Evolutionary conservation across 140 eudicot genomes (phyloP).

Genomic region (Cichorium intybus): DNA sequence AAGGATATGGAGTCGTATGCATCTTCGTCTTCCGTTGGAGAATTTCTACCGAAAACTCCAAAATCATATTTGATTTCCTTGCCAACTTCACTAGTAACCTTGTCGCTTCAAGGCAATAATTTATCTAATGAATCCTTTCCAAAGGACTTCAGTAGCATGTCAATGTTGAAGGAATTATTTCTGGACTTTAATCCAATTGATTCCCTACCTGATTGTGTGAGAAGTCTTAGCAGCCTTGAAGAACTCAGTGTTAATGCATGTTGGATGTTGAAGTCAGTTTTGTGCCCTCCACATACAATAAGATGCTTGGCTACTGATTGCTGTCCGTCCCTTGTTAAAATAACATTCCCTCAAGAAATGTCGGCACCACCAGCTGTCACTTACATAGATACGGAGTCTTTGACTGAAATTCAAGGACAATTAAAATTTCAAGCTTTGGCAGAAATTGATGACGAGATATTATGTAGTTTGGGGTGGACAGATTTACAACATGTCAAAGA

Average conservation of each 20-base stretch:
- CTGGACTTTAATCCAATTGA: too few relatives aligned
- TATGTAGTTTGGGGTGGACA: background rate
- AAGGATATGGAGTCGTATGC: too few relatives aligned
- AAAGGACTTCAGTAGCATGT: background rate
- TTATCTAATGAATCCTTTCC: background rate
- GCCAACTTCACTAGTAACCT: background rate
- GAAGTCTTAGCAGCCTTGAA: too few relatives aligned
- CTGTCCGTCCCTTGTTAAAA: background rate
- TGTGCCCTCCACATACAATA: background rate
- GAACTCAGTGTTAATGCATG: background rate
- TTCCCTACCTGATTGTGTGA: too few relatives aligned
- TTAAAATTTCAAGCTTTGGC: background rate
- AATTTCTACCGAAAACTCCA: too few relatives aligned
- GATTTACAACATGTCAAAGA: too few relatives aligned
- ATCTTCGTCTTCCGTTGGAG: too few relatives aligned
- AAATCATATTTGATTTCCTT: too few relatives aligned
- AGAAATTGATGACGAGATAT: background rate
- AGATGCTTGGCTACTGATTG: too few relatives aligned
- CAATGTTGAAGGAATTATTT: background rate
- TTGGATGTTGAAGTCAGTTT: background rate
- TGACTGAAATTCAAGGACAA: background rate
- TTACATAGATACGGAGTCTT: background rate
- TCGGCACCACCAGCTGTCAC: background rate
- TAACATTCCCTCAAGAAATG: background rate
- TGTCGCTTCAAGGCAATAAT: background rate